Evolutionary conservation across 805 yeast genomes (phyloP).

Genomic region (Ogataea sp.): DNA sequence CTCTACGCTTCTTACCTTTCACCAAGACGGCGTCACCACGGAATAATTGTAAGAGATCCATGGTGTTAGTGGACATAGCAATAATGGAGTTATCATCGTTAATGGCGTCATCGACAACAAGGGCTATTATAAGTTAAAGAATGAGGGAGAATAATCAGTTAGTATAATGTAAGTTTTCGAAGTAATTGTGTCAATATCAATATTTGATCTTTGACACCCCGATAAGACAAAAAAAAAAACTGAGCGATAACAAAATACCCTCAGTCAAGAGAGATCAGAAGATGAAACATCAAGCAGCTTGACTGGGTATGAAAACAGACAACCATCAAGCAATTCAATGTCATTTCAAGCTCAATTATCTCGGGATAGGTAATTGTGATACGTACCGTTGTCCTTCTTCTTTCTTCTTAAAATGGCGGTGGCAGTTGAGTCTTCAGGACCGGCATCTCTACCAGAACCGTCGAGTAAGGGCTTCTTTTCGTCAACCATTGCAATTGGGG

Average conservation of each 20-base stretch:
- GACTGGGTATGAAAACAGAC: no score
- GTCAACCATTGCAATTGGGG: slow-evolving; percentile 3
- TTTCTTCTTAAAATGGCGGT: slow-evolving; percentile 95
- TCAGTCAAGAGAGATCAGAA: no score
- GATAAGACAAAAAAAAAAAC: no score
- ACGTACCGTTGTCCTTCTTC: slow-evolving; percentile 75
- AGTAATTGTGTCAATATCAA: no score
- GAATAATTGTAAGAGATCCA: slow-evolving; percentile 91
- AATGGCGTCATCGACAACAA: slow-evolving; percentile 93
- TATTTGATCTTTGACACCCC: no score
- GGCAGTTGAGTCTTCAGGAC: slow-evolving; percentile 53
- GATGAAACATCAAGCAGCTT: no score
- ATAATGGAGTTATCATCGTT: slow-evolving; percentile 96
- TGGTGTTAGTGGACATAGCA: slow-evolving; percentile 88
- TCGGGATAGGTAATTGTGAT: no score
- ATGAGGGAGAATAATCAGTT: slow-evolving; percentile 1
- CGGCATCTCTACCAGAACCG: slow-evolving; percentile 27
- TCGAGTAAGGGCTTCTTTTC: slow-evolving; percentile 29
- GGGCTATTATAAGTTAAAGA: slow-evolving; percentile 31
- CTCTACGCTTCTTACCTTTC: slow-evolving; percentile 97
- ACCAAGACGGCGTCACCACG: slow-evolving; percentile 97
- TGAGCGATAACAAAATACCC: no score
- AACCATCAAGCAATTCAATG: neutral
- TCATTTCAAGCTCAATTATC: no score
- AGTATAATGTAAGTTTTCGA: neutral